These are phyloP conservation scores for Glycine latifolia DNA, from an alignment of 306 rosid genomes.

Conservation along the genomic window DNA sequence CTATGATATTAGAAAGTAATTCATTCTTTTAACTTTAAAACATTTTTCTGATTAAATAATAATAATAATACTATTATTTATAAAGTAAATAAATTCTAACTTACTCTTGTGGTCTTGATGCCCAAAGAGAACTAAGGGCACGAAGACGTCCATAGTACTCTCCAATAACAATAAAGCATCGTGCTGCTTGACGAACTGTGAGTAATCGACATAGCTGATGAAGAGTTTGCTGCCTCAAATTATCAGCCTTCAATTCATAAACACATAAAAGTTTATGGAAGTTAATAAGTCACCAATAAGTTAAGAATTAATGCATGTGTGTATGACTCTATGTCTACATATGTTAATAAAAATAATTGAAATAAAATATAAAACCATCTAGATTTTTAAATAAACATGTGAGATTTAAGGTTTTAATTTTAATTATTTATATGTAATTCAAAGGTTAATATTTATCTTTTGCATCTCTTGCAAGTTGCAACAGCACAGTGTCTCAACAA, in stretches of 20 bases:
- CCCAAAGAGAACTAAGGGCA: slow-evolving; percentile 94
- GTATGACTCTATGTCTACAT: neutral
- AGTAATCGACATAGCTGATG: slow-evolving; percentile 77
- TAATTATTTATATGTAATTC: neutral
- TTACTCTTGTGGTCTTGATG: slow-evolving; percentile 84
- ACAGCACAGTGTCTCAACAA: neutral
- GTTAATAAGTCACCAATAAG: neutral
- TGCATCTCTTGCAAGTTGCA: neutral
- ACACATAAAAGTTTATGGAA: neutral
- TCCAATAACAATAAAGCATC: slow-evolving; percentile 78
- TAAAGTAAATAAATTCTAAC: neutral
- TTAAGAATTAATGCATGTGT: neutral
- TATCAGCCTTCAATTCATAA: slow-evolving; percentile 72
- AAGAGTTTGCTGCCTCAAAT: slow-evolving; percentile 91
- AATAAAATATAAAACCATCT: neutral
- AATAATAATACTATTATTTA: neutral
- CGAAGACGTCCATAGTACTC: slow-evolving; percentile 83
- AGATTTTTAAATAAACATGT: neutral
- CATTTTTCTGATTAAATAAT: neutral
- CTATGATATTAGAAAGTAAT: too few relatives aligned
- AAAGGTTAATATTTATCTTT: neutral
- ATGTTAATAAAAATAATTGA: neutral
- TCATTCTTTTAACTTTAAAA: too few relatives aligned
- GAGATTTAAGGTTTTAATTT: neutral
- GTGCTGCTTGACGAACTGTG: slow-evolving; percentile 82